Evolutionary conservation across 345 rosid genomes (phyloP).

Genomic region (Euphorbia peplus): DNA sequence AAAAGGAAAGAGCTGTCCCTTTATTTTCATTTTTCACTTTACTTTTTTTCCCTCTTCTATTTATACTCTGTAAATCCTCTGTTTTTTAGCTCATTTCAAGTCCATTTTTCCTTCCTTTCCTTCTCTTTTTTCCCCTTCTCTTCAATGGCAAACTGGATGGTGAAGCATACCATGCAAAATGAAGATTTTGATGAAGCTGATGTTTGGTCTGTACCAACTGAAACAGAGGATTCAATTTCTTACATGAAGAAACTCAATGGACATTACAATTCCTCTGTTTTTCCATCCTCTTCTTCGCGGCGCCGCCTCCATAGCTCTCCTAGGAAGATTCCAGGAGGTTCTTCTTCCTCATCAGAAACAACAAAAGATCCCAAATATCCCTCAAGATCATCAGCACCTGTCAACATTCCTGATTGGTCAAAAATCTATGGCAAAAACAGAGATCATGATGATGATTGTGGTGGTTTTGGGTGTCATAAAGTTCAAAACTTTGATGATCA

Average conservation of each 20-base stretch:
- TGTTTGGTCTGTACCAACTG: constrained; percentile 50
- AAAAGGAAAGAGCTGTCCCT: constrained; percentile 3
- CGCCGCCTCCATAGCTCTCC: constrained; percentile 38
- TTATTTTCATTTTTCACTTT: background rate
- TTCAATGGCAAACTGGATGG: constrained; percentile 37
- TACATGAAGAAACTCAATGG: constrained; percentile 37
- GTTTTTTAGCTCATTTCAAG: constrained; percentile 1
- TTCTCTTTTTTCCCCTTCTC: background rate
- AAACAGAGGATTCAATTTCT: constrained; percentile 41
- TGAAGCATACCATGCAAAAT: constrained; percentile 27
- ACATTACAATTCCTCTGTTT: background rate
- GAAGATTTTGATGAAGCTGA: constrained; percentile 80
- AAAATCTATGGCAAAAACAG: constrained; percentile 59
- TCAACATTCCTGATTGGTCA: constrained; percentile 92
- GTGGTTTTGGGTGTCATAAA: background rate
- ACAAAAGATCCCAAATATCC: constrained; percentile 26
- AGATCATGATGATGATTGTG: constrained; percentile 18
- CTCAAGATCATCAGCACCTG: constrained; percentile 71
- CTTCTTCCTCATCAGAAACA: constrained; percentile 7
- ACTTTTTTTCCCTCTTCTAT: constrained; percentile 13
- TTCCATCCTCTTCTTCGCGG: constrained; percentile 40
- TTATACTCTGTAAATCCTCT: constrained; percentile 17
- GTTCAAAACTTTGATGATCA: background rate
- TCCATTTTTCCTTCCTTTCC: background rate
- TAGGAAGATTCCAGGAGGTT: constrained; percentile 33